These are phyloP conservation scores for Naganishia liquefaciens DNA, from an alignment of 1,284 basidiomycete genomes.

Conservation along the genomic window DNA sequence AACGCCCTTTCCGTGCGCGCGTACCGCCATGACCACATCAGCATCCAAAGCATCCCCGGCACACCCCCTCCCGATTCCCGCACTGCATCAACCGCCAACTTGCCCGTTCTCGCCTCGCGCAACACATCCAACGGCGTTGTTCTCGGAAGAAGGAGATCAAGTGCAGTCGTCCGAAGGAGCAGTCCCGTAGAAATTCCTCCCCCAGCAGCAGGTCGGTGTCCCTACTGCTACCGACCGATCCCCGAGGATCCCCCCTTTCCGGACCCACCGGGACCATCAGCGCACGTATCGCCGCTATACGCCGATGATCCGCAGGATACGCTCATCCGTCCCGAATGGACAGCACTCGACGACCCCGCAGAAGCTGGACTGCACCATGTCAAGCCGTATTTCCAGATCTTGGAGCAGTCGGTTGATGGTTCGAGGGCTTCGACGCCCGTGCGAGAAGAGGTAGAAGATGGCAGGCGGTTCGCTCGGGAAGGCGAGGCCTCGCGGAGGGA, in stretches of 20 bases:
- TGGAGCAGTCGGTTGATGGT: slow-evolving; percentile 6
- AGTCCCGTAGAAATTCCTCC: neutral
- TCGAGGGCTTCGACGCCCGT: slow-evolving; percentile 43
- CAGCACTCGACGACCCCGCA: neutral
- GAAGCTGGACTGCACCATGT: neutral
- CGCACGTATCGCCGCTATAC: slow-evolving; percentile 10
- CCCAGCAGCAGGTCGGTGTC: slow-evolving; percentile 38
- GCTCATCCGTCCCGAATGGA: slow-evolving; percentile 5
- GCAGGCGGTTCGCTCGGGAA: slow-evolving; percentile 34
- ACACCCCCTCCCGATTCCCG: slow-evolving; percentile 39
- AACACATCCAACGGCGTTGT: slow-evolving; percentile 35
- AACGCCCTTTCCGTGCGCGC: slow-evolving; percentile 73
- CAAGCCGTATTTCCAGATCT: slow-evolving; percentile 31
- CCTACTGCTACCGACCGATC: slow-evolving; percentile 43
- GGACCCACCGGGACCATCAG: neutral
- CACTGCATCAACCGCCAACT: slow-evolving; percentile 19
- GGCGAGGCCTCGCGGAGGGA: slow-evolving; percentile 13
- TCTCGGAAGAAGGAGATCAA: slow-evolving; percentile 64
- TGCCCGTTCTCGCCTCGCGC: slow-evolving; percentile 3
- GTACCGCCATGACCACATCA: slow-evolving; percentile 43
- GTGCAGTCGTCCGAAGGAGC: slow-evolving; percentile 54
- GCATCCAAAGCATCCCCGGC: slow-evolving; percentile 41
- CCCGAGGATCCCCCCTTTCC: neutral
- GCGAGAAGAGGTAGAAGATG: slow-evolving; percentile 17
- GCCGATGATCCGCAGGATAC: neutral